These are phyloP conservation scores for Colletotrichum paranaense DNA, from an alignment of 2,329 filamentous ascomycete species.

Conservation along the genomic window DNA sequence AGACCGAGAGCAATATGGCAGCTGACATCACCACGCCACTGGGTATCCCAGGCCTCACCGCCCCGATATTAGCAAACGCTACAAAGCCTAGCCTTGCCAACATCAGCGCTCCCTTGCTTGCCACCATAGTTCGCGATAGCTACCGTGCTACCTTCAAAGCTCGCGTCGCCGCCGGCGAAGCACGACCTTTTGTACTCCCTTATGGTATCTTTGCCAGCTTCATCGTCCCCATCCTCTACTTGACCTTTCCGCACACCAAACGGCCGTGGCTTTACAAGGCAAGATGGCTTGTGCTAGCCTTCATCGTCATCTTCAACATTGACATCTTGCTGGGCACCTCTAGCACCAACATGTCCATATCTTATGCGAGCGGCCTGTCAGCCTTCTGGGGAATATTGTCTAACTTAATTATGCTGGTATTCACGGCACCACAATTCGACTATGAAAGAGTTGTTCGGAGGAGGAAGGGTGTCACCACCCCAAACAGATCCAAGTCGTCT, in stretches of 20 bases:
- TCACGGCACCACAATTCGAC: constrained; percentile 67
- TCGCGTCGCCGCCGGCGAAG: constrained; percentile 50
- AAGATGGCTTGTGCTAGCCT: constrained; percentile 61
- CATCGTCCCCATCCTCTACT: constrained; percentile 64
- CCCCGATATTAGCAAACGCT: constrained; percentile 19
- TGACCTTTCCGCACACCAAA: constrained; percentile 64
- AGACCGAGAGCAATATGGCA: constrained; percentile 7
- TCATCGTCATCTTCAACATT: constrained; percentile 56
- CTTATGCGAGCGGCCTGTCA: constrained; percentile 63
- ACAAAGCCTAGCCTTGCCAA: constrained; percentile 21
- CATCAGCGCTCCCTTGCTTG: constrained; percentile 33
- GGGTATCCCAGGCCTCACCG: constrained; percentile 21
- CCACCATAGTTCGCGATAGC: constrained; percentile 38
- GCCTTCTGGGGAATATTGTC: constrained; percentile 63
- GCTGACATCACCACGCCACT: constrained; percentile 18
- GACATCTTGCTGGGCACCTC: constrained; percentile 54
- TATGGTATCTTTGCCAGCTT: constrained; percentile 60
- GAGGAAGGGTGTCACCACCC: constrained; percentile 34
- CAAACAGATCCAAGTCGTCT: constrained; percentile 18
- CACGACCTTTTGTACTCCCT: constrained; percentile 63
- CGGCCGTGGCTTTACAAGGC: constrained; percentile 62
- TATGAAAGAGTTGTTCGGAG: constrained; percentile 61
- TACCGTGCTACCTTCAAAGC: constrained; percentile 52
- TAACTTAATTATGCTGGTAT: constrained; percentile 61
- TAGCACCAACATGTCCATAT: constrained; percentile 62